Percentiles rank a stretch among this genome's conserved stretches.
phyloP scores from a whole-genome alignment of 345 rosid species.

The Laguncularia racemosa region DNA sequence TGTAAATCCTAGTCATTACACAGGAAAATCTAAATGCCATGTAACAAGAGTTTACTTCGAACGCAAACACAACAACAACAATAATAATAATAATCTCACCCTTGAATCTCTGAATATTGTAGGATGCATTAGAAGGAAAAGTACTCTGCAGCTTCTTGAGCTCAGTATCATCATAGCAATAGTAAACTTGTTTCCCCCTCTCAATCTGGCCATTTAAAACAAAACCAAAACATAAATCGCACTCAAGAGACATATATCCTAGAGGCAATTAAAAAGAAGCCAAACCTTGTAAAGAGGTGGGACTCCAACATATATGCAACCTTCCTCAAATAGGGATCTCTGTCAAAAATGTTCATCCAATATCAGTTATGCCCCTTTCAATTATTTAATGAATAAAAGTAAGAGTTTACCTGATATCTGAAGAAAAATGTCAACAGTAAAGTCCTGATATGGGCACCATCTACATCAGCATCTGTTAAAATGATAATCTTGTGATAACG shows the following conservation, averaged over 20 bases:
- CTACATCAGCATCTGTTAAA: slow-evolving; percentile 99
- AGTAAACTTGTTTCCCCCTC: slow-evolving; percentile 71
- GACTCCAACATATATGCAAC: slow-evolving; percentile 96
- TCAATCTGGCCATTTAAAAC: slow-evolving; percentile 56
- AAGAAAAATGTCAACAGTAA: slow-evolving; percentile 88
- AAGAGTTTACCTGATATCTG: slow-evolving; percentile 80
- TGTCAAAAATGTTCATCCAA: slow-evolving; percentile 26
- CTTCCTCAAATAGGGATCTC: slow-evolving; percentile 86
- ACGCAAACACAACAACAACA: background rate
- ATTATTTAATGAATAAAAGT: background rate
- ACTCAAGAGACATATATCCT: background rate
- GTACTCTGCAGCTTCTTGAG: slow-evolving; percentile 46
- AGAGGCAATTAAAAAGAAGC: slow-evolving; percentile 10
- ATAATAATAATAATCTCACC: slow-evolving; percentile 29
- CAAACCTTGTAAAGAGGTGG: slow-evolving; percentile 93
- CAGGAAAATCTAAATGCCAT: background rate
- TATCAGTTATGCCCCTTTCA: background rate
- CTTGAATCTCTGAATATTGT: slow-evolving; percentile 92
- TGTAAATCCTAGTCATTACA: no score
- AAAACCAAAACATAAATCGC: slow-evolving; percentile 7
- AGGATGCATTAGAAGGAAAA: slow-evolving; percentile 83
- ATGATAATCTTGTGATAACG: slow-evolving; percentile 96
- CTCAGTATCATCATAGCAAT: slow-evolving; percentile 78
- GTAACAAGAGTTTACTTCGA: no score
- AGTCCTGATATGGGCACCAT: slow-evolving; percentile 98